Percentiles rank a stretch among this genome's conserved stretches.
phyloP scores from a whole-genome alignment of 108 stramenopile species.

The Fragilaria crotonensis region DNA sequence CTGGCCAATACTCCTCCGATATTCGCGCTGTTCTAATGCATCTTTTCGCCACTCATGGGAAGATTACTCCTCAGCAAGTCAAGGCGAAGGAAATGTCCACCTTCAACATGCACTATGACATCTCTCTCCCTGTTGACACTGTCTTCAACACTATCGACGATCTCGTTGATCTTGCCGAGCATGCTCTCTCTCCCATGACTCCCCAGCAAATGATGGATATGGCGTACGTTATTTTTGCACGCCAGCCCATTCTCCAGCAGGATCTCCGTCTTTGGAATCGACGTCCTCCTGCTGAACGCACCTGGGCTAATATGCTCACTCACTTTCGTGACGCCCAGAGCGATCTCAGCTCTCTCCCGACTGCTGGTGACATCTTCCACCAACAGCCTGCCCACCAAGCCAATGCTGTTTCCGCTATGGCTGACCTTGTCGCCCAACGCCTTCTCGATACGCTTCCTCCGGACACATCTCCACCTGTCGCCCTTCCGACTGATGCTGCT shows the following conservation, averaged over 20 bases:
- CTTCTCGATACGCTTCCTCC: neutral
- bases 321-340: constrained; percentile 7
- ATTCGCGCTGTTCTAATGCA: constrained; percentile 4
- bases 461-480: neutral
- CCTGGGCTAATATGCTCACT: constrained; percentile 1
- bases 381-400: neutral
- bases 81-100: neutral
- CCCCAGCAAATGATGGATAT: neutral
- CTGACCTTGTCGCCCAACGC: neutral
- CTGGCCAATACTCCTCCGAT: constrained; percentile 5
- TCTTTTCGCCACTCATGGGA: constrained; percentile 16
- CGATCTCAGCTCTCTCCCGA: neutral
- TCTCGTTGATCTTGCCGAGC: constrained; percentile 3
- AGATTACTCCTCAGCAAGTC: constrained; percentile 11
- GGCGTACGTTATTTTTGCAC: neutral
- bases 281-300: neutral
- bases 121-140: constrained; percentile 12
- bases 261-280: neutral
- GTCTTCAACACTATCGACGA: constrained; percentile 8
- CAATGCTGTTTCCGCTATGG: neutral
- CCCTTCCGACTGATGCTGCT: neutral
- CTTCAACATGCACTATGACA: constrained; percentile 7
- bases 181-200: neutral
- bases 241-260: neutral
- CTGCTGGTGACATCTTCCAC: neutral